Evolutionary conservation across 768 basidiomycete genomes (phyloP), one percentile per base, ranked within the genome.

Genomic region (Jaapia argillacea): DNA sequence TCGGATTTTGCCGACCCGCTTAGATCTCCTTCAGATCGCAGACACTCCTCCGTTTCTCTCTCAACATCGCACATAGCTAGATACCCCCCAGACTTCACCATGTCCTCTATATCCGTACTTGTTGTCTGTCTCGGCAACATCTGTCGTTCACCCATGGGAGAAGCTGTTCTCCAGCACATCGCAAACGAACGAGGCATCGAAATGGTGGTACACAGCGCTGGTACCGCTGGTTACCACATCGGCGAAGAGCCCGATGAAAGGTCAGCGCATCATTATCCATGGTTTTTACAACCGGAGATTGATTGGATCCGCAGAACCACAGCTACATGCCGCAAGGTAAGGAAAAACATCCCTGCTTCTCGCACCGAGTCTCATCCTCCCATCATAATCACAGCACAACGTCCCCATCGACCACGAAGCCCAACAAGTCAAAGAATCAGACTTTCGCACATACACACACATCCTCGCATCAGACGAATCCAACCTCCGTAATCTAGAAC

Each of bases 91-190:
- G n/a, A n/a, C n/a, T n/a, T n/a, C n/a, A n/a, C n/a, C n/a, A 33
- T 33, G 28, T 33, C 28, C 16, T 16, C 28, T 16, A 33, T 10
- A 26, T 66, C 75, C 42, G 83, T 81, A 24, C 74, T 90, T 40
- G 61, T 88, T 47, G 85, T 89, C 27, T 90, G 87, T 51, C 62
- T 88, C 45, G 85, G 85, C 10, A 89, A 89, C 57, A 88, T 89
- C 46, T 89, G 89, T 57, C 81, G 91, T 25, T 90, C 87, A 20
- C 90, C 91, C 0, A 88, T 94, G 79, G 91, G 89, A 24, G 88
- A 92, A 64, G 91, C 89, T 2, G 85, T 93, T 20, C 70, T 93
- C 24, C 69, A 65, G 47, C 71, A 87, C 43, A 71, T 78, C 45
- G 85, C 84, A 6, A 62, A 68, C 40, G 71, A 79, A 52, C 77